Percentiles rank a stretch among this genome's conserved stretches.
Conservation (phyloP, 176 grass and related monocot species). For the Chloris gayana region DNA sequence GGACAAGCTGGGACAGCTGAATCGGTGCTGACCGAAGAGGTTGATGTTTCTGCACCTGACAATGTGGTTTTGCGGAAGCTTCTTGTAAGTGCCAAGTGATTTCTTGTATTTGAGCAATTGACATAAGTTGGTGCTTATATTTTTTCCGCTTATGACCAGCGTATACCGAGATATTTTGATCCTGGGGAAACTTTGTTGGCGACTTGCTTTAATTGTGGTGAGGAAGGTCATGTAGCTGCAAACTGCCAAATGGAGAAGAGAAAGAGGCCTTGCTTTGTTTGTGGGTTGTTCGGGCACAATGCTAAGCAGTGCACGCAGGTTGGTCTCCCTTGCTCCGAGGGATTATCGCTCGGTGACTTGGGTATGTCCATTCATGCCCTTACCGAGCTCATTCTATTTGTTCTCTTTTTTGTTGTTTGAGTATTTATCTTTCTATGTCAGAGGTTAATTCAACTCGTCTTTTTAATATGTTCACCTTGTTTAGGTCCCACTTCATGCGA, state of each 20-base stretch:
- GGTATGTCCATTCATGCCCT: slow-evolving; percentile 49
- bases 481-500: slow-evolving; percentile 3
- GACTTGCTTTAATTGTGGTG: slow-evolving; percentile 88
- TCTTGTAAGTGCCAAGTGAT: slow-evolving; percentile 73
- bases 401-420: slow-evolving; percentile 28
- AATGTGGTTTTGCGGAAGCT: slow-evolving; percentile 82
- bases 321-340: slow-evolving; percentile 47
- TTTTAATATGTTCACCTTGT: slow-evolving; percentile 18
- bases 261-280: slow-evolving; percentile 90
- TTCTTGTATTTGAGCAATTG: slow-evolving; percentile 17
- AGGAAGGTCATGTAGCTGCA: slow-evolving; percentile 87
- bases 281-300: slow-evolving; percentile 86
- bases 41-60: slow-evolving; percentile 44
- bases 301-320: slow-evolving; percentile 88
- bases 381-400: slow-evolving; percentile 18
- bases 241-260: slow-evolving; percentile 75
- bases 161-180: slow-evolving; percentile 89
- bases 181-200: slow-evolving; percentile 60
- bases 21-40: slow-evolving; percentile 41
- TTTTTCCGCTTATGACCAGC: slow-evolving; percentile 55
- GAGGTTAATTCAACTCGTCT: neutral
- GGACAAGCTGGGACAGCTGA: slow-evolving; percentile 38
- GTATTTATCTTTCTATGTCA: neutral
- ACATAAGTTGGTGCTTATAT: slow-evolving; percentile 17
- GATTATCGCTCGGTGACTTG: slow-evolving; percentile 54